Percentiles rank a stretch among this genome's conserved stretches.
Conservation (phyloP, 2,329 filamentous ascomycete species). For the Penicillium sp. region DNA sequence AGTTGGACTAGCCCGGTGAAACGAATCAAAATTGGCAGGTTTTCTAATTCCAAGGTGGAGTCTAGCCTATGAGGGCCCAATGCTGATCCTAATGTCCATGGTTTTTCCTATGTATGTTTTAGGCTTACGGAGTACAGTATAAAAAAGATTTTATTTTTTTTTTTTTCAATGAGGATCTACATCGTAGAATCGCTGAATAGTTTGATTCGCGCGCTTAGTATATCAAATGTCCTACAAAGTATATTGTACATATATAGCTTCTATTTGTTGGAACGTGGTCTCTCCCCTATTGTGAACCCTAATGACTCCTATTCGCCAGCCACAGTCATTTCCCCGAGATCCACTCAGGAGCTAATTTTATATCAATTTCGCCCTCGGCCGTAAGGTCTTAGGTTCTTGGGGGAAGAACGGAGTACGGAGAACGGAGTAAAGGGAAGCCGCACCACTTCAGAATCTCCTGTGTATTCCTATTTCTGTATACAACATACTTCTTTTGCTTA, state of each 20-base stretch:
- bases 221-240: not conserved
- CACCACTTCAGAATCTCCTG: not conserved
- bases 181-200: not conserved
- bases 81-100: constrained; percentile 2
- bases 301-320: not conserved
- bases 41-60: not conserved
- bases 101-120: not conserved
- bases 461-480: not conserved
- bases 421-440: not conserved
- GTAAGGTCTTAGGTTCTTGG: not conserved
- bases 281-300: not conserved
- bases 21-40: not conserved
- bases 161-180: not conserved
- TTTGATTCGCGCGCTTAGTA: not conserved
- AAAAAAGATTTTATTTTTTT: no score
- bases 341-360: not conserved
- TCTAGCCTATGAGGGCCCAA: not conserved
- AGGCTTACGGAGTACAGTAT: not conserved
- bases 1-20: not conserved
- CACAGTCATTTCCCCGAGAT: not conserved
- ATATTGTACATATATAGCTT: not conserved
- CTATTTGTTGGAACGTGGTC: not conserved
- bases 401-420: not conserved
- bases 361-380: not conserved
- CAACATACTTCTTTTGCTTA: not conserved